A percentile compares a stretch with the other conserved stretches of the same genome.
phyloP scores from a whole-genome alignment of 2,329 filamentous ascomycete genomes.

The Ophiostoma pallidulum region DNA sequence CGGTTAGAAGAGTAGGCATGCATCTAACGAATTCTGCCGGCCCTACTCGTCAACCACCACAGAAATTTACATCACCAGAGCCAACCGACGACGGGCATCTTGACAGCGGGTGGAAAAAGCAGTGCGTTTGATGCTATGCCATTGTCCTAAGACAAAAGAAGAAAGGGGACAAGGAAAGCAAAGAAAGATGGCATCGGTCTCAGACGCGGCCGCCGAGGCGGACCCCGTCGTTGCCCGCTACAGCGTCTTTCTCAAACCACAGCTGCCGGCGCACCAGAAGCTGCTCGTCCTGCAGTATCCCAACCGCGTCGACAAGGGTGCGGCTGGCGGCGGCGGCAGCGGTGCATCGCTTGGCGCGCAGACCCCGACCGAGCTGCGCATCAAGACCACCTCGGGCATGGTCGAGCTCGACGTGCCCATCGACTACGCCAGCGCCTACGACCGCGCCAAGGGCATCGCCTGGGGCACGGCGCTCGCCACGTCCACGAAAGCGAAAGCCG shows the following conservation, averaged over 20 bases:
- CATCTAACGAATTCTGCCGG: too few species aligned
- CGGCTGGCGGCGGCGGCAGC: slow-evolving; percentile 12
- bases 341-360: slow-evolving; percentile 39
- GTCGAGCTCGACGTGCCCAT: slow-evolving; percentile 89
- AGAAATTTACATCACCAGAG: too few species aligned
- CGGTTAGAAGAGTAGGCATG: too few species aligned
- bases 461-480: slow-evolving; percentile 71
- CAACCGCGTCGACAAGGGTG: slow-evolving; percentile 56
- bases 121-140: too few species aligned
- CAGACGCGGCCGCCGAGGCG: slow-evolving; percentile 29
- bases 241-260: slow-evolving; percentile 76
- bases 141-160: too few species aligned
- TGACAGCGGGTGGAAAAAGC: too few species aligned
- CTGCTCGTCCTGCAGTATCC: slow-evolving; percentile 85
- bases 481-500: slow-evolving; percentile 47
- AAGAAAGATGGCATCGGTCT: too few species aligned
- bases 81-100: too few species aligned
- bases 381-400: slow-evolving; percentile 75
- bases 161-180: too few species aligned
- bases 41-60: too few species aligned
- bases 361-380: slow-evolving; percentile 62
- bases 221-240: slow-evolving; percentile 69
- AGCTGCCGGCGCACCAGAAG: slow-evolving; percentile 50
- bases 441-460: slow-evolving; percentile 68
- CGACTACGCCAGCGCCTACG: slow-evolving; percentile 63